A percentile compares a stretch with the other conserved stretches of the same genome.
These are phyloP conservation scores for Raphidocelis subcapitata DNA, from an alignment of 139 green algal genomes.

Conservation along the genomic window DNA sequence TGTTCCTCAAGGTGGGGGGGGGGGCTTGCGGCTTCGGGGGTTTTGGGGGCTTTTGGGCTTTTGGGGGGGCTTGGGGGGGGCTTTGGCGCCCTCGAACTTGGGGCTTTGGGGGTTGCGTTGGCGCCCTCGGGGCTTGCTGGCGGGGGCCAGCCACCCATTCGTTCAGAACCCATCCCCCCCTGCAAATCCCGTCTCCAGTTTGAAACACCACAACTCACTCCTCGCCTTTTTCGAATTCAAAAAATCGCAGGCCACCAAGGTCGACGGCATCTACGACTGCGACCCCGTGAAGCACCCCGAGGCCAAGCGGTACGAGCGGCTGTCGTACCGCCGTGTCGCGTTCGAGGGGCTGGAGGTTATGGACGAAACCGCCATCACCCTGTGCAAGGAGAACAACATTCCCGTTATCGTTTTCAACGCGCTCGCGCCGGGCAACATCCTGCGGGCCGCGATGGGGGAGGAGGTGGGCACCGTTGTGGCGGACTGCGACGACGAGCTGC, in stretches of 20 bases:
- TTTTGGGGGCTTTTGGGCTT: no score
- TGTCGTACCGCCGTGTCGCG: constrained; percentile 47
- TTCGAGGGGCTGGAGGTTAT: constrained; percentile 68
- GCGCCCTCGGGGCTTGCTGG: no score
- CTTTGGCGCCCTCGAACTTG: no score
- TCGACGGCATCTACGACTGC: constrained; percentile 95
- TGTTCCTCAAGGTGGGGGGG: constrained; percentile 67
- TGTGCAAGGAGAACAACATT: constrained; percentile 98
- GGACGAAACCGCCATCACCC: constrained; percentile 96
- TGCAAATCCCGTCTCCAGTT: no score
- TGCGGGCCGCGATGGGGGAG: constrained; percentile 41
- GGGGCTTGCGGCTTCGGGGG: no score
- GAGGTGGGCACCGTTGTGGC: constrained; percentile 47
- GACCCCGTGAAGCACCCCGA: constrained; percentile 68
- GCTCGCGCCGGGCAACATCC: constrained; percentile 73
- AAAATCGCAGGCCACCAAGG: constrained; percentile 95
- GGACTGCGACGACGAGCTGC: not conserved
- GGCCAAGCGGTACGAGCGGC: constrained; percentile 26
- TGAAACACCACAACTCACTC: no score
- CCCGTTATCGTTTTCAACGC: constrained; percentile 94
- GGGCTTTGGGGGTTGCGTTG: no score
- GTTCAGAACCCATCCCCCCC: no score
- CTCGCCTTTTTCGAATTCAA: no score
- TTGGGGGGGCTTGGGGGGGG: no score
- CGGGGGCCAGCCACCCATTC: no score